Conservation (phyloP, 169 alveolate species). For the Perkinsus marinus region DNA sequence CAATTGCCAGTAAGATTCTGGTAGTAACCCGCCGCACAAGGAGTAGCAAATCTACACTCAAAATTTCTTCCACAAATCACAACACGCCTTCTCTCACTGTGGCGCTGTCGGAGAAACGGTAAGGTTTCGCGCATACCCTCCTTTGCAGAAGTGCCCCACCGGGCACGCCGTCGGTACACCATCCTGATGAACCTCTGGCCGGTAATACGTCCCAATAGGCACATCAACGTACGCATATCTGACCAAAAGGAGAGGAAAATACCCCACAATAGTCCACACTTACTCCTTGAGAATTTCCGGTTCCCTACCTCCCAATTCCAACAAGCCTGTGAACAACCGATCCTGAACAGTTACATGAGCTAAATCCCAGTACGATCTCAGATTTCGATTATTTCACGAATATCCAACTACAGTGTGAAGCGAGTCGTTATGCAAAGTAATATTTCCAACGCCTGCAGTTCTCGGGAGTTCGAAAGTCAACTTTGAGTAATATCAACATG, state of each 20-base stretch:
- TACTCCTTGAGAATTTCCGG: neutral
- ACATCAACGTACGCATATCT: neutral
- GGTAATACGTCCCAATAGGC: neutral
- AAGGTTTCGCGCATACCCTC: neutral
- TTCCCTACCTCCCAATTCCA: neutral
- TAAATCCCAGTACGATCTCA: too few species aligned
- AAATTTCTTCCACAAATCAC: neutral
- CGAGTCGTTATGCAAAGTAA: too few species aligned
- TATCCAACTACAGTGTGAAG: too few species aligned
- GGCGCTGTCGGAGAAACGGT: neutral
- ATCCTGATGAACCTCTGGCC: neutral
- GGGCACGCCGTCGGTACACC: neutral
- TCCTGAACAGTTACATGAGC: neutral
- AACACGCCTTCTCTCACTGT: neutral
- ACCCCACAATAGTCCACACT: neutral
- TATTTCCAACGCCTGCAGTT: too few species aligned
- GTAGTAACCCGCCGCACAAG: neutral
- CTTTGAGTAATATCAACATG: too few species aligned
- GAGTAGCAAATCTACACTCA: neutral
- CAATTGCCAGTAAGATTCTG: slow-evolving; percentile 2
- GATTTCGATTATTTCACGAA: too few species aligned
- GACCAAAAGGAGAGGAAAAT: neutral
- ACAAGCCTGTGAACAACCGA: neutral
- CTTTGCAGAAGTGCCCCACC: slow-evolving; percentile 6
- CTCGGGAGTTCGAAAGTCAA: too few species aligned